Evolutionary conservation across 495 filamentous ascomycete species (phyloP).

Genomic region (Usnea hakonensis): DNA sequence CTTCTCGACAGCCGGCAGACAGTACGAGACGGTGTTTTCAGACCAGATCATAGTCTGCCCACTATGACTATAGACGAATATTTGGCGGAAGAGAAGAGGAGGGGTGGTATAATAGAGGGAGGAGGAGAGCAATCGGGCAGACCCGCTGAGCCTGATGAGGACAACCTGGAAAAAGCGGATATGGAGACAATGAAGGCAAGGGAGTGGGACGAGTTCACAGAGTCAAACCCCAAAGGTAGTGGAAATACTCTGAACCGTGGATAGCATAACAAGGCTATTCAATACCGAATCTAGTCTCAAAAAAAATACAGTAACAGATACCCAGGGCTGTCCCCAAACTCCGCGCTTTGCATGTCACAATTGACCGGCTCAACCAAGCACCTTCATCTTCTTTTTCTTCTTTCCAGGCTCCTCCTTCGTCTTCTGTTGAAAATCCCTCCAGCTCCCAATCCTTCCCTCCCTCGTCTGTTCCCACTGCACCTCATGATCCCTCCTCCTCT

Average conservation of each 20-base stretch:
- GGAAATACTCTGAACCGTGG: slow-evolving; percentile 85
- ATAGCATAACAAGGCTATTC: slow-evolving; percentile 28
- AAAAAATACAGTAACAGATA: not conserved
- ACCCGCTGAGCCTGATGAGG: slow-evolving; percentile 71
- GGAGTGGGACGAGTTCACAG: slow-evolving; percentile 90
- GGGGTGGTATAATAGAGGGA: slow-evolving; percentile 87
- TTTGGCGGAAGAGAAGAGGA: slow-evolving; percentile 76
- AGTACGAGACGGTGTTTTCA: slow-evolving; percentile 76
- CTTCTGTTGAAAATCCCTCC: slow-evolving; percentile 83
- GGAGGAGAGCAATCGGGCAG: slow-evolving; percentile 73
- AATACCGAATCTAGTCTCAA: not conserved
- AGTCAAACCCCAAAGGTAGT: slow-evolving; percentile 79
- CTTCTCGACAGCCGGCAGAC: slow-evolving; percentile 69
- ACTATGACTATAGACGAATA: slow-evolving; percentile 99
- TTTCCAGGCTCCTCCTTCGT: slow-evolving; percentile 44
- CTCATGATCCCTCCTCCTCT: slow-evolving; percentile 88
- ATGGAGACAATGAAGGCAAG: slow-evolving; percentile 86
- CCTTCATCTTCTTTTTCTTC: slow-evolving; percentile 93
- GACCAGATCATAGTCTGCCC: slow-evolving; percentile 82
- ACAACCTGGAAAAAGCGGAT: slow-evolving; percentile 77
- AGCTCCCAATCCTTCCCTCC: slow-evolving; percentile 86
- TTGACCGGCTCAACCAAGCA: slow-evolving; percentile 46
- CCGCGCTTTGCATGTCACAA: not conserved
- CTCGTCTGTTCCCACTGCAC: slow-evolving; percentile 88
- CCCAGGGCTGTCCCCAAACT: slow-evolving; percentile 10